Base-by-base conservation (phyloP, 2,329 filamentous ascomycete species). In the Aspergillus uvarum region DNA sequence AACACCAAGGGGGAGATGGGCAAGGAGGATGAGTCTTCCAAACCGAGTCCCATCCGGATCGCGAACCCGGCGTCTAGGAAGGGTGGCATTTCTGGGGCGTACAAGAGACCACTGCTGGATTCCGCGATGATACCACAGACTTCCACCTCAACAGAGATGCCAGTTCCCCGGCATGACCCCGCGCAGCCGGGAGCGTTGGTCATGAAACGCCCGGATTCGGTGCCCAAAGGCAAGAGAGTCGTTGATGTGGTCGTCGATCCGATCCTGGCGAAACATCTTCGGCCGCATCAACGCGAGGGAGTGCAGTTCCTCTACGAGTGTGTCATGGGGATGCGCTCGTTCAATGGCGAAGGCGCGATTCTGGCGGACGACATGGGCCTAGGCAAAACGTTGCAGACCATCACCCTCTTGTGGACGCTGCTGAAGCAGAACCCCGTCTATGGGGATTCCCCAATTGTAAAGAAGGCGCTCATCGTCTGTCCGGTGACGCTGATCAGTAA, bases 311-410 rank as follows among this genome's bases (percentile, higher is more conserved):
- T 91, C 48, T 91, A 91, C 68, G 88, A 91, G 73, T 90, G 88
- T 69, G 86, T 91, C 0, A 91, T 91, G 88, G 88, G 88, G 5
- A 83, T 90, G 81, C 82, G 87, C 47, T 77, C 81, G 47, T 87
- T 83, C 62, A 85, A 85, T 66, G 88, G 88, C 1, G 83, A 88
- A 72, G 88, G 88, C 24, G 88, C 87, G 3, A 87, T 91, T 60
- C 77, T 91, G 52, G 89, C 89, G 1, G 89, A 91, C 69, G 89
- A 91, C 66, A 91, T 91, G 89, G 89, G 89, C 0, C 74, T 91
- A 2, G 89, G 89, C 21, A 91, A 91, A 75, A 90, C 89, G 0
- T 71, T 91, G 35, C 88, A 91, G 68, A 90, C 88, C 0, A 91
- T 91, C 67, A 80, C 88, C 3, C 74, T 91, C 50, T 70, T 91